Base-by-base conservation (phyloP, 2,329 filamentous ascomycete species). In the Fusarium robinianum region DNA sequence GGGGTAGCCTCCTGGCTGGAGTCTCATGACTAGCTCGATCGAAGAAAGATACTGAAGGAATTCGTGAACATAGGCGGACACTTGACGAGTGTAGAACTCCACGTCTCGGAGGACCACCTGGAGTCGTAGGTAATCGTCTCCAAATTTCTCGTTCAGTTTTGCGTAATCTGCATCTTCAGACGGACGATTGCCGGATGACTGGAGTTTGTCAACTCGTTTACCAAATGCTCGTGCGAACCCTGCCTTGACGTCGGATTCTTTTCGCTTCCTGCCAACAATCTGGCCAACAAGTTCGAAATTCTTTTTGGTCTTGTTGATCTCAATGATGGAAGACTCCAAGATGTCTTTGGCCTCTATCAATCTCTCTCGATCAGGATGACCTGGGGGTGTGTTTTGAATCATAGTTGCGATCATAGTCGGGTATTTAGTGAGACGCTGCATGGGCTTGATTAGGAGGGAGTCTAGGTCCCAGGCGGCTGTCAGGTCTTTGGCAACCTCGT, bases 271-370 rank as follows among this genome's bases (percentile, higher is more conserved):
- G 44, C 85, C 78, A 19, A 96, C 88, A 43, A 95, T 91, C 68
- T 95, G 87, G 4, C 90, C 90, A 16, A 97, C 88, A 32, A 95
- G 81, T 67, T 96, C 90, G 46, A 92, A 90, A 39, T 95, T 91
- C 71, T 92, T 95, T 73, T 96, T 97, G 41, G 90, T 85, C 65
- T 95, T 90, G 71, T 99, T 96, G 67, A 97, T 97, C 49, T 92
- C 87, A 39, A 87, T 80, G 15, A 88, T 82, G 8, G 91, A 86
- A 24, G 77, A 79, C 53, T 87, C 82, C 9, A 85, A 64, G 4
- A 71, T 67, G 2, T 71, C 70, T 51, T 77, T 77, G 22, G 80
- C 78, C 5, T 66, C 63, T 36, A 75, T 51, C 22, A 99, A 78
- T 7, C 80, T 73, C 17, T 77, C 73, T 48, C 85, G 81, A 67